Evolutionary conservation across 805 yeast species (phyloP).

Genomic region (Teunomyces barrocoloradensis): DNA sequence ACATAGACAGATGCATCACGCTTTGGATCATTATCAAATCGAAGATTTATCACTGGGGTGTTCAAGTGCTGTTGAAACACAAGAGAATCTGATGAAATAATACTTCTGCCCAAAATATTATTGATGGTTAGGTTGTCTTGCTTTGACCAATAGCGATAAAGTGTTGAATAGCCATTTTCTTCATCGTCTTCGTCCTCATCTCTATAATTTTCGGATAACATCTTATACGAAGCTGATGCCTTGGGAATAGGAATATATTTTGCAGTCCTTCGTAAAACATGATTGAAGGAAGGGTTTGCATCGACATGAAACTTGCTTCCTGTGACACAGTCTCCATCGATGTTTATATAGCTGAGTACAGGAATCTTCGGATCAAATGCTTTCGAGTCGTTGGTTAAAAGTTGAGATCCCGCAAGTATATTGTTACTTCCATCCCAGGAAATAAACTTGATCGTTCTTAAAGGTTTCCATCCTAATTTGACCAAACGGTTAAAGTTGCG

Average conservation of each 20-base stretch:
- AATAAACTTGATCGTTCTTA: slow-evolving; percentile 37
- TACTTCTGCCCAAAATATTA: slow-evolving; percentile 26
- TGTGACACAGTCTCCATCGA: slow-evolving; percentile 37
- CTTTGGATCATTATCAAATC: slow-evolving; percentile 29
- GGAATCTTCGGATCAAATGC: slow-evolving; percentile 21
- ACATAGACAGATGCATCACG: slow-evolving; percentile 26
- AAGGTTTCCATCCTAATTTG: slow-evolving; percentile 41
- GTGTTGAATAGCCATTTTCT: slow-evolving; percentile 21
- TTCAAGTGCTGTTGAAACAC: slow-evolving; percentile 30
- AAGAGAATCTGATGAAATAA: slow-evolving; percentile 24
- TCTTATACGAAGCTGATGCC: slow-evolving; percentile 16
- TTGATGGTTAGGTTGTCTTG: slow-evolving; percentile 33
- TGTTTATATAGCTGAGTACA: slow-evolving; percentile 34
- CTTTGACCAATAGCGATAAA: slow-evolving; percentile 34
- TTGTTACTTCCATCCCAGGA: slow-evolving; percentile 41
- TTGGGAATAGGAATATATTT: slow-evolving; percentile 32
- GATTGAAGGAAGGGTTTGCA: slow-evolving; percentile 35
- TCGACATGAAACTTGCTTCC: slow-evolving; percentile 37
- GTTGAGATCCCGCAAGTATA: slow-evolving; percentile 32
- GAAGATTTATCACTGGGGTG: slow-evolving; percentile 32
- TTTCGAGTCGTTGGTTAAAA: slow-evolving; percentile 18
- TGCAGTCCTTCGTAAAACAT: slow-evolving; percentile 26
- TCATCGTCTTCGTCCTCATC: slow-evolving; percentile 10
- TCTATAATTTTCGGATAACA: slow-evolving; percentile 14
- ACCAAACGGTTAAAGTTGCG: slow-evolving; percentile 30